phyloP scores from a whole-genome alignment of 2,329 filamentous ascomycete genomes.

The Penicillium crustosum region DNA sequence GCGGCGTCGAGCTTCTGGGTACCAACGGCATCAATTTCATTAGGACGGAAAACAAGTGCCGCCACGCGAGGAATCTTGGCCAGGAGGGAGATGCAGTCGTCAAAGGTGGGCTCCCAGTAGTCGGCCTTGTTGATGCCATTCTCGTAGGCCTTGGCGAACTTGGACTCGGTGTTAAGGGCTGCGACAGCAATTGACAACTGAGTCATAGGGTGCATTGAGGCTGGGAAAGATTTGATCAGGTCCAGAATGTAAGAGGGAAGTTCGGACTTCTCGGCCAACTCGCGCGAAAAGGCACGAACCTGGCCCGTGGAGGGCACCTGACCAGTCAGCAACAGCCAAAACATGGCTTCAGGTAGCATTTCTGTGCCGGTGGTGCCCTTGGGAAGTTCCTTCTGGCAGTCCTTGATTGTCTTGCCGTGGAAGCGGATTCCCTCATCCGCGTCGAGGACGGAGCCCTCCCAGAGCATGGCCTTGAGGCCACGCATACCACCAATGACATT shows the following conservation, averaged over 20 bases:
- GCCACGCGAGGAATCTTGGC: conserved; percentile 96
- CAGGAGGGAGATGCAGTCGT: conserved; percentile 88
- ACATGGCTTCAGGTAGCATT: conserved; percentile 99
- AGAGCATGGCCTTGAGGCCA: conserved; percentile 96
- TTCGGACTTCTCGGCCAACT: conserved; percentile 81
- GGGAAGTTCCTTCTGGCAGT: conserved; percentile 89
- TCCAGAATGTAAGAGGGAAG: conserved; percentile 81
- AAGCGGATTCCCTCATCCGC: conserved; percentile 97
- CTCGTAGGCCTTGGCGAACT: conserved; percentile 92
- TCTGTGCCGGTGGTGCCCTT: conserved; percentile 88
- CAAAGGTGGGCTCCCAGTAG: conserved; percentile 98
- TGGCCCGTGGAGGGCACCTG: conserved; percentile 82
- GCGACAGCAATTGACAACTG: conserved; percentile 94
- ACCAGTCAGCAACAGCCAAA: conserved; percentile 95
- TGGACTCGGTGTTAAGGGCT: conserved; percentile 90
- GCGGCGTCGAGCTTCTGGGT: conserved; percentile 72
- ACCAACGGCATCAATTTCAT: conserved; percentile 69
- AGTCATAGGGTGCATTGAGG: conserved; percentile 94
- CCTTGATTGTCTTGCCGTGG: conserved; percentile 96
- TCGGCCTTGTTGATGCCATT: conserved; percentile 88
- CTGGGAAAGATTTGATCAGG: conserved; percentile 87
- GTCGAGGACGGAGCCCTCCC: conserved; percentile 97
- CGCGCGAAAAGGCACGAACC: conserved; percentile 76
- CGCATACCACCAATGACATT: conserved; percentile 96
- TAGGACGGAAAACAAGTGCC: conserved; percentile 96